Conservation (phyloP, 2,329 filamentous ascomycete species). For the Neurospora sp. region DNA sequence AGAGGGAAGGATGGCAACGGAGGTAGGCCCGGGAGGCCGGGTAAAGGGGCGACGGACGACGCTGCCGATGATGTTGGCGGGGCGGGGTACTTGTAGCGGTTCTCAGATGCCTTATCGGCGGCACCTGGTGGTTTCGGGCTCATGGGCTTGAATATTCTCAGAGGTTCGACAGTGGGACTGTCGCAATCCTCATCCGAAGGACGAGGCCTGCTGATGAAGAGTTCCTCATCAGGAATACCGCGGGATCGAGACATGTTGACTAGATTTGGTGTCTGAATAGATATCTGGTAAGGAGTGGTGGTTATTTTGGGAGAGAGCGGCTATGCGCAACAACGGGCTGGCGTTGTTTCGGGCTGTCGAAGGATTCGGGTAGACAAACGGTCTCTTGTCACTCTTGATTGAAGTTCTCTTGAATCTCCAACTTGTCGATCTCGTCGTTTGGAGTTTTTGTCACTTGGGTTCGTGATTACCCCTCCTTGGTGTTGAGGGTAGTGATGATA, state of each 20-base stretch:
- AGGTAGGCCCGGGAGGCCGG: slow-evolving; percentile 11
- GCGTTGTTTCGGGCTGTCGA: not conserved
- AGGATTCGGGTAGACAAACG: not conserved
- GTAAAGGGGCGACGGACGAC: slow-evolving; percentile 19
- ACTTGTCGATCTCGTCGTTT: not conserved
- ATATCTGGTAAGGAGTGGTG: not conserved
- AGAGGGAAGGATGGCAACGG: slow-evolving; percentile 42
- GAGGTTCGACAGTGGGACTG: slow-evolving; percentile 71
- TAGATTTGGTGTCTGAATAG: slow-evolving; percentile 2
- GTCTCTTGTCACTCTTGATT: not conserved
- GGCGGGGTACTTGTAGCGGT: slow-evolving; percentile 38
- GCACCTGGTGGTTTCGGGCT: slow-evolving; percentile 44
- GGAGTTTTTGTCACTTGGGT: not conserved
- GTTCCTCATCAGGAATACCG: slow-evolving; percentile 68
- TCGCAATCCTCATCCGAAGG: slow-evolving; percentile 42
- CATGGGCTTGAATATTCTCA: slow-evolving; percentile 75
- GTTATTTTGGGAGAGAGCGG: not conserved
- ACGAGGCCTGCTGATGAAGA: slow-evolving; percentile 61
- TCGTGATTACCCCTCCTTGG: not conserved
- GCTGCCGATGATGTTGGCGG: slow-evolving; percentile 30
- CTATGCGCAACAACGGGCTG: not conserved
- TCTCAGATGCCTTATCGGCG: slow-evolving; percentile 19
- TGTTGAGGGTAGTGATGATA: slow-evolving; percentile 1
- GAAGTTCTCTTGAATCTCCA: not conserved
- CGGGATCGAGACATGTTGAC: slow-evolving; percentile 38